phyloP scores from a whole-genome alignment of 495 filamentous ascomycete species.

The Cairneyella variabilis region DNA sequence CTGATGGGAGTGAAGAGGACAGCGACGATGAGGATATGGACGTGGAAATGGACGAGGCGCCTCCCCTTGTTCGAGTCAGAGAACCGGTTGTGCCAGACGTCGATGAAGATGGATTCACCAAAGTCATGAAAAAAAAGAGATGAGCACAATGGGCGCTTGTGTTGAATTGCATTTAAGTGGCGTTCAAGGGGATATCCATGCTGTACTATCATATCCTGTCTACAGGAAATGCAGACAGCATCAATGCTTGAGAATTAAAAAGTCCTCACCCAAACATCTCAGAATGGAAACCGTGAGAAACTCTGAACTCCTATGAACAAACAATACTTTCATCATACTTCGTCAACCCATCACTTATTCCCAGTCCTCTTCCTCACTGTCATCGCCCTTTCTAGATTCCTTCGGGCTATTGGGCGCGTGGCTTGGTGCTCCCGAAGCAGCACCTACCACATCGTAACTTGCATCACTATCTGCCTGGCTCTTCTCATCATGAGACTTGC shows the following conservation, averaged over 20 bases:
- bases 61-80: constrained; percentile 56
- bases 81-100: constrained; percentile 66
- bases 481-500: constrained; percentile 81
- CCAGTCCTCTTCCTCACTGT: constrained; percentile 70
- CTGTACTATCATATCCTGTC: constrained; percentile 17
- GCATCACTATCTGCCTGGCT: constrained; percentile 84
- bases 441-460: constrained; percentile 86
- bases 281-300: constrained; percentile 1
- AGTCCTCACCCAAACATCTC: constrained; percentile 10
- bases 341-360: constrained; percentile 50
- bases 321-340: neutral
- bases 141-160: constrained; percentile 4
- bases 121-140: constrained; percentile 72
- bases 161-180: constrained; percentile 11
- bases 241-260: constrained; percentile 3
- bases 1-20: constrained; percentile 48
- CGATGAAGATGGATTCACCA: constrained; percentile 94
- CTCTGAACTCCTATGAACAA: constrained; percentile 11
- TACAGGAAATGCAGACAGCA: constrained; percentile 5
- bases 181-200: constrained; percentile 22
- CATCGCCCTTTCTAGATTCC: constrained; percentile 48
- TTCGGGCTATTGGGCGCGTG: constrained; percentile 74
- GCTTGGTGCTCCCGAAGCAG: constrained; percentile 71
- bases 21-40: constrained; percentile 55
- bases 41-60: constrained; percentile 74